Percentiles rank a stretch among this genome's conserved stretches.
These are phyloP conservation scores for Sphaerostilbella broomeana DNA, from an alignment of 2,329 filamentous ascomycete species.

Conservation along the genomic window DNA sequence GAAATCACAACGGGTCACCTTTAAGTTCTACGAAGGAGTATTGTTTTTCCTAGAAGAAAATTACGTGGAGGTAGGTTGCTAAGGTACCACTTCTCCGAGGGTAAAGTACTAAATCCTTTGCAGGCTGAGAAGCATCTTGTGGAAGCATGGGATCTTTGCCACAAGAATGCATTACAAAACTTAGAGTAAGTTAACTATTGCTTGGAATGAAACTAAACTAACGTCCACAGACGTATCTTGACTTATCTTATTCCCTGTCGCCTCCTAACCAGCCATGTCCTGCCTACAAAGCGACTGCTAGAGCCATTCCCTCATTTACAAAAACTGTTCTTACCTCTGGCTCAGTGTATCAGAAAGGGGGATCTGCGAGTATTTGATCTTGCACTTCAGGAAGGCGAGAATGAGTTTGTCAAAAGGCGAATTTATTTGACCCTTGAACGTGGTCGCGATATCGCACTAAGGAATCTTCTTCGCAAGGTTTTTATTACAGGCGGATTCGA, in stretches of 20 bases:
- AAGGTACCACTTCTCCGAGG: too few relatives aligned
- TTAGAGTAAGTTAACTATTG: conserved; percentile 57
- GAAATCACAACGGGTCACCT: conserved; percentile 85
- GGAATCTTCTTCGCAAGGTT: conserved; percentile 87
- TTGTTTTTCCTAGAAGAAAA: conserved; percentile 93
- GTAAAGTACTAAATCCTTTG: neutral
- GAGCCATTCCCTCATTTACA: conserved; percentile 70
- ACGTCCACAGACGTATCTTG: conserved; percentile 64
- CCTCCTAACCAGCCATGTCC: conserved; percentile 76
- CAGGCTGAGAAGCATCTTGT: conserved; percentile 75
- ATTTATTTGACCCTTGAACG: conserved; percentile 94
- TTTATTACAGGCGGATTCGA: conserved; percentile 81
- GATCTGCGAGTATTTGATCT: conserved; percentile 79
- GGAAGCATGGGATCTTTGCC: conserved; percentile 75
- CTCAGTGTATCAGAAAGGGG: conserved; percentile 70
- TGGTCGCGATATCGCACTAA: conserved; percentile 81
- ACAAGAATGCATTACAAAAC: conserved; percentile 65
- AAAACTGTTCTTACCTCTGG: conserved; percentile 70
- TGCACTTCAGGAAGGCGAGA: conserved; percentile 73
- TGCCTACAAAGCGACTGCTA: conserved; percentile 68
- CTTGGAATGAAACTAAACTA: conserved; percentile 14
- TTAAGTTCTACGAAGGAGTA: conserved; percentile 92
- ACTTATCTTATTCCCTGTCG: conserved; percentile 93
- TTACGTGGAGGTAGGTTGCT: conserved; percentile 76
- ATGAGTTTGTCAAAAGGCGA: conserved; percentile 86